Evolutionary conservation across 768 basidiomycete genomes (phyloP), one percentile per base, ranked within the genome.

Genomic region (Suillus subluteus): DNA sequence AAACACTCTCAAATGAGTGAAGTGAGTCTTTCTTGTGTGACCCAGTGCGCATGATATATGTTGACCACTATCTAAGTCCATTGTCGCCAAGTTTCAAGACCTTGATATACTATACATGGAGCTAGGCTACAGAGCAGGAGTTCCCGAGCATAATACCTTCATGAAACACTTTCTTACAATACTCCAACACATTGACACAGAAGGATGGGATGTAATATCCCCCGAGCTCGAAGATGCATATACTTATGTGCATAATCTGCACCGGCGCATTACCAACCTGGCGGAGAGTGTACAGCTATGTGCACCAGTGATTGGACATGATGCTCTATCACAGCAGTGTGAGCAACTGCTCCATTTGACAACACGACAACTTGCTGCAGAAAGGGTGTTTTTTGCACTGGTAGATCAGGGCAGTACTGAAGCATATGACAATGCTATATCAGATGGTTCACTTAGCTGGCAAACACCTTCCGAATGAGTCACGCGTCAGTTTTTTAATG

Each of bases 181-280:
- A 50, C 50, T 26, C 6, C 50, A 50, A 50, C 13, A 3, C 50
- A 15, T 50, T 7, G 50, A 50, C 13, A 50, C 50, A 50, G 50
- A 50, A 50, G 50, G 50, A 26, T 50, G 50, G 23, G 50, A 50
- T 50, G 50, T 50, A 13, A 50, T 50, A 15, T 50, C 50, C 50
- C 50, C 50, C 2, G 13, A 50, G 13, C 50, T 50, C 23, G 0
- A 26, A 50, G 50, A 50, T 50, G 50, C 11, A 2, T 7, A 5
- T 15, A 23, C 50, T 50, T 50, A 15, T 26, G 13, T 50, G 12
- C 50, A 26, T 13, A 50, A 50, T 50, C 26, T 50, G 12, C 46
- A 48, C 46, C 46, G 23, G n/a, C n/a, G 4, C n/a, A 7, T 7
- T 23, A 23, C n/a, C 46, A 23, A 23, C n/a, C 46, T 48, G 7